Percentiles rank a stretch among this genome's conserved stretches.
These are phyloP conservation scores for Closterium sp. DNA, from an alignment of 139 green algal genomes.

Conservation along the genomic window DNA sequence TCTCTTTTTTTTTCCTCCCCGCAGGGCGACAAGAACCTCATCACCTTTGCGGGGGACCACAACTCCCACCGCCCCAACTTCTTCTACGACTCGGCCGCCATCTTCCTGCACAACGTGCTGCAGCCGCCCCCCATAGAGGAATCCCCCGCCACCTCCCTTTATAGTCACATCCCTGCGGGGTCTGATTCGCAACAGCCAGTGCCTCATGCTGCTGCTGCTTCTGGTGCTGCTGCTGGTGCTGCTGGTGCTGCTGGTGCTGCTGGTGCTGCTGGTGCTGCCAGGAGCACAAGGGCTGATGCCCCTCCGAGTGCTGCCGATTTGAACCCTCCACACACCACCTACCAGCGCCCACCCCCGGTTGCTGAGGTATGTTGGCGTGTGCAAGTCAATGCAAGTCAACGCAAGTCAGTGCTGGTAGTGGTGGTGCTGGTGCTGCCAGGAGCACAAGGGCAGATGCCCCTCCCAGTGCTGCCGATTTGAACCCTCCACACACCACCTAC, in stretches of 20 bases:
- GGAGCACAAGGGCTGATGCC: background rate
- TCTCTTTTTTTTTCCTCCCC: background rate
- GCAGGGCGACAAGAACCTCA: constrained; percentile 81
- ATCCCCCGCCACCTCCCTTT: background rate
- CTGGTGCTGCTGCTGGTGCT: background rate
- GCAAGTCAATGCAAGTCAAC: too few relatives aligned
- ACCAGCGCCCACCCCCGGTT: background rate
- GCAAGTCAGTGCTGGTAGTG: too few relatives aligned
- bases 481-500: background rate
- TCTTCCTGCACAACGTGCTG: constrained; percentile 85
- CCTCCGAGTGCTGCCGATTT: background rate
- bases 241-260: background rate
- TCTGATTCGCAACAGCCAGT: too few relatives aligned
- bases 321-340: background rate
- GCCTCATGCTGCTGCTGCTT: background rate
- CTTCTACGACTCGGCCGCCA: constrained; percentile 78
- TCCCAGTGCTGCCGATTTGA: background rate
- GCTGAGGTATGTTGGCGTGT: too few relatives aligned
- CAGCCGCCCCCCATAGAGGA: constrained; percentile 37
- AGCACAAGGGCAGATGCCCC: background rate
- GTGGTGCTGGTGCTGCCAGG: background rate
- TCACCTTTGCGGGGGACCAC: constrained; percentile 90
- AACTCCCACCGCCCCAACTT: constrained; percentile 81
- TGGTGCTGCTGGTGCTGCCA: background rate
- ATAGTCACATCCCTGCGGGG: background rate